Conservation (phyloP, 345 rosid species). For the Citrus medica region DNA sequence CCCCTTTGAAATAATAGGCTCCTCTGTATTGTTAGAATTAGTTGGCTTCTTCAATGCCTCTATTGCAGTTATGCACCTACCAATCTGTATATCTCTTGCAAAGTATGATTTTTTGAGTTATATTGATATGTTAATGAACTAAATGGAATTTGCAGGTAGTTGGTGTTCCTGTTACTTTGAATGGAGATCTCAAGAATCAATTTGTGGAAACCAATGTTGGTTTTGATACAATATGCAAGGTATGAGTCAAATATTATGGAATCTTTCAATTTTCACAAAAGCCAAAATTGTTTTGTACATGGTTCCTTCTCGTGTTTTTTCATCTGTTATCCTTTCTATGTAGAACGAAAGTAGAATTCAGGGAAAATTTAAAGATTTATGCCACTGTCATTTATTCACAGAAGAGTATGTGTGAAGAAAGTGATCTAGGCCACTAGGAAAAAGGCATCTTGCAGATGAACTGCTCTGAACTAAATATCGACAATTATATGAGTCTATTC, state of each 20-base stretch:
- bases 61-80: neutral
- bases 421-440: neutral
- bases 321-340: neutral
- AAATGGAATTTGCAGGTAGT: conserved; percentile 59
- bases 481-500: neutral
- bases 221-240: conserved; percentile 98
- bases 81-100: neutral
- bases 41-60: neutral
- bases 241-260: conserved; percentile 19
- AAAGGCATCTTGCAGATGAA: neutral
- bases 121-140: neutral
- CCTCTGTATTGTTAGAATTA: neutral
- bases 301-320: neutral
- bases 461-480: neutral
- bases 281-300: neutral
- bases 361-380: neutral
- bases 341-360: neutral
- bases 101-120: neutral
- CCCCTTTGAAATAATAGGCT: neutral
- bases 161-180: conserved; percentile 94
- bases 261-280: neutral
- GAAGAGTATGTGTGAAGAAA: neutral
- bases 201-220: conserved; percentile 96
- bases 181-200: conserved; percentile 97
- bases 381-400: neutral